Percentiles rank a stretch among this genome's conserved stretches.
These are phyloP conservation scores for Fragaria nilgerrensis DNA, from an alignment of 306 rosid genomes.

Conservation along the genomic window DNA sequence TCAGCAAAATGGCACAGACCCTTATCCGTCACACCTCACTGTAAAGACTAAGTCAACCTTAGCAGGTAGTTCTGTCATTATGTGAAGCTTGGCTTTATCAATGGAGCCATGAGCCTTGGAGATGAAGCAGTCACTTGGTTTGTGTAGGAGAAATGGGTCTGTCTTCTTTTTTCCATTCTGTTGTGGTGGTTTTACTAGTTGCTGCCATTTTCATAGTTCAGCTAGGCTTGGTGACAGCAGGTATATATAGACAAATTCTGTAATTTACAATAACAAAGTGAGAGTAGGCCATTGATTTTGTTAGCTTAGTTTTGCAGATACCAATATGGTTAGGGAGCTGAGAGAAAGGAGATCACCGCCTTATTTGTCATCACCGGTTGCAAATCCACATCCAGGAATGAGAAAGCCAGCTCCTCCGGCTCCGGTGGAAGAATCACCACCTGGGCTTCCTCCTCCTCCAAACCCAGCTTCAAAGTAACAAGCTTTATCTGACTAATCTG, in stretches of 20 bases:
- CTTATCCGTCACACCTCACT: background rate
- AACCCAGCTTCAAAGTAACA: conserved; percentile 2
- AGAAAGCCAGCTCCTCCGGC: background rate
- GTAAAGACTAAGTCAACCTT: background rate
- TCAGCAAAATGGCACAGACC: background rate
- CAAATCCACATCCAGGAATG: conserved; percentile 12
- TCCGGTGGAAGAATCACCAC: conserved; percentile 2
- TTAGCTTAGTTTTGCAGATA: background rate
- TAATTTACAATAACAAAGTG: background rate
- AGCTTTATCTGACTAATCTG: background rate
- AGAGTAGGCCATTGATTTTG: background rate
- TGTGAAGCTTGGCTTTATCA: background rate
- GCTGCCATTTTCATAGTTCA: background rate
- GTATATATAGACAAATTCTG: background rate
- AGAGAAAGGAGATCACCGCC: conserved; percentile 11
- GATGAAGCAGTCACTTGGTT: background rate
- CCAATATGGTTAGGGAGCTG: background rate
- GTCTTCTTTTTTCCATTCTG: background rate
- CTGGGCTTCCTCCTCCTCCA: conserved; percentile 12
- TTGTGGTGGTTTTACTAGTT: background rate
- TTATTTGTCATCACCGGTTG: conserved; percentile 5
- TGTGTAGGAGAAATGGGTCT: conserved; percentile 12
- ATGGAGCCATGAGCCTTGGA: conserved; percentile 3
- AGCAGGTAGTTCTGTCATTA: background rate
- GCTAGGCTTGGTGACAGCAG: background rate